Conservation (phyloP, 306 rosid genomes). For the Quercus aquifolioides region DNA sequence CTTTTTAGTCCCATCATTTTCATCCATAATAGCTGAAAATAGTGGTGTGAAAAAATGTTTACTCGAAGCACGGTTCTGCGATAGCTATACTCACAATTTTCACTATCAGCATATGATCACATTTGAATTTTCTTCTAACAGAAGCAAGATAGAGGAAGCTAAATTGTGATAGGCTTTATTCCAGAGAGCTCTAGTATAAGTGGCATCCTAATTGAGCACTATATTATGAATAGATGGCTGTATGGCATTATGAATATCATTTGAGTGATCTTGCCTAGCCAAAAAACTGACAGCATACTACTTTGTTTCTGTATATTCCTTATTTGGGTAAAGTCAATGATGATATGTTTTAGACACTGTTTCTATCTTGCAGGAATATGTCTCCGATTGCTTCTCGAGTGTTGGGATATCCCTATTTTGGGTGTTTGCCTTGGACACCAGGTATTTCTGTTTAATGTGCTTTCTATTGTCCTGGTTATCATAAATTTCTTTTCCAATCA, state of each 20-base stretch:
- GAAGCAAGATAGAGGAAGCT: background rate
- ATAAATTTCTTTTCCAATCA: background rate
- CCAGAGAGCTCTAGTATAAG: slow-evolving; percentile 17
- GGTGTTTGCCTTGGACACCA: slow-evolving; percentile 99
- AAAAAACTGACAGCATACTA: background rate
- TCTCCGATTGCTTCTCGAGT: slow-evolving; percentile 69
- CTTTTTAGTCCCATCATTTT: slow-evolving; percentile 9
- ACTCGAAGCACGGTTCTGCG: background rate
- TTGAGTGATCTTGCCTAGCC: slow-evolving; percentile 7
- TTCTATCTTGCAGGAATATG: slow-evolving; percentile 73
- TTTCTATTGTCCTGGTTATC: background rate
- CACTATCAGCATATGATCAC: slow-evolving; percentile 6
- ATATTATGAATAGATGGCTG: background rate
- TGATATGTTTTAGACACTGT: slow-evolving; percentile 20
- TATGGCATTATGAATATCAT: background rate
- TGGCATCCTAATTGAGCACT: slow-evolving; percentile 13
- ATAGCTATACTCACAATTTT: background rate
- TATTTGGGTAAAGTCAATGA: background rate
- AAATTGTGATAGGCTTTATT: background rate
- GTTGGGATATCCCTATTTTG: slow-evolving; percentile 84
- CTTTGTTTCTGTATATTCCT: background rate
- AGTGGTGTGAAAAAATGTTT: background rate
- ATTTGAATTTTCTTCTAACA: background rate
- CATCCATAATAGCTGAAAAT: background rate
- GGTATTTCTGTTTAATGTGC: slow-evolving; percentile 45